These are phyloP conservation scores for Rhizopus delemar DNA, from an alignment of 371 early-diverging fungal species.

Conservation along the genomic window DNA sequence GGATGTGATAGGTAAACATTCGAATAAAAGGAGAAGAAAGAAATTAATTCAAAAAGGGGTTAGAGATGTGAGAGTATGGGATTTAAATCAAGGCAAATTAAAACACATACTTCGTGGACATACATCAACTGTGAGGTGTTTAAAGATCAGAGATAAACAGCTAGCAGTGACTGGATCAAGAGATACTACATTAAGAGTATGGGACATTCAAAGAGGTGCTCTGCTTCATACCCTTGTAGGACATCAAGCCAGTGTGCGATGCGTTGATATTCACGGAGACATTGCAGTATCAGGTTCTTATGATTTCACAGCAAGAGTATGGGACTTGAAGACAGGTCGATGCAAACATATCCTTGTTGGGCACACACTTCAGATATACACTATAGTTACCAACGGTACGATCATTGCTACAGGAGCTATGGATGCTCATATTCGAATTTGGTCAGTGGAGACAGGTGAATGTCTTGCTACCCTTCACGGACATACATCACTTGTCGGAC, in stretches of 20 bases:
- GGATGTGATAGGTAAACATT: constrained; percentile 70
- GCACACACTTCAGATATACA: constrained; percentile 64
- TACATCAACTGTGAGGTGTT: constrained; percentile 85
- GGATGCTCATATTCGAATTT: constrained; percentile 73
- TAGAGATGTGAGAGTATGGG: constrained; percentile 88
- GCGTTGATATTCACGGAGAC: constrained; percentile 78
- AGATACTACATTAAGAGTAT: constrained; percentile 84
- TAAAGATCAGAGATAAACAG: constrained; percentile 69
- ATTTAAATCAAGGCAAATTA: constrained; percentile 75
- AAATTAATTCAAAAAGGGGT: not conserved
- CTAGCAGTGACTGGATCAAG: constrained; percentile 87
- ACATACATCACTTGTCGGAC: constrained; percentile 85
- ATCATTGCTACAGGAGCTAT: constrained; percentile 75
- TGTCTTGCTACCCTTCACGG: constrained; percentile 67
- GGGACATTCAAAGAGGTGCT: constrained; percentile 74
- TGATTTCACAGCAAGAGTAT: constrained; percentile 85
- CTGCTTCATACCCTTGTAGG: constrained; percentile 65
- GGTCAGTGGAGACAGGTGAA: constrained; percentile 63
- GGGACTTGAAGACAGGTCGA: constrained; percentile 78
- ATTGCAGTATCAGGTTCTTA: constrained; percentile 86
- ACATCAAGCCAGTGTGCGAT: constrained; percentile 78
- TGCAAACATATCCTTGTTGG: constrained; percentile 69
- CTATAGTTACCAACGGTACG: constrained; percentile 67
- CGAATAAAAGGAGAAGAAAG: not conserved
- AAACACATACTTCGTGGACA: constrained; percentile 86